These are phyloP conservation scores for Starmera stellimalicola DNA, from an alignment of 1,139 yeast genomes.

Conservation along the genomic window DNA sequence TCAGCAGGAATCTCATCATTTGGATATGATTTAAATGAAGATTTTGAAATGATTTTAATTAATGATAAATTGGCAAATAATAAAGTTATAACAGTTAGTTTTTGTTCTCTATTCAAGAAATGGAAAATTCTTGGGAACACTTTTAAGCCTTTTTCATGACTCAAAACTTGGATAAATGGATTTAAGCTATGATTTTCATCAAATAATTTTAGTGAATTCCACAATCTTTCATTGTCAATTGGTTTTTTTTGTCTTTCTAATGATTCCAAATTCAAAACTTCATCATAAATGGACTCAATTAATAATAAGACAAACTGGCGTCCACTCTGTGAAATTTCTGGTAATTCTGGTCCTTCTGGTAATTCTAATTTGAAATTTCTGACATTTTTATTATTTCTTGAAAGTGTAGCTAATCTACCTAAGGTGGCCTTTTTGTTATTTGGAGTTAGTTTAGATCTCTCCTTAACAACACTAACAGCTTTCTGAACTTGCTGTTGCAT, in stretches of 20 bases:
- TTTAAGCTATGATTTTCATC: constrained; percentile 49
- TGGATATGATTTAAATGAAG: constrained; percentile 63
- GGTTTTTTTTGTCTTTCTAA: constrained; percentile 59
- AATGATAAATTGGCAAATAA: constrained; percentile 78
- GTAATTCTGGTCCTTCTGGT: constrained; percentile 38
- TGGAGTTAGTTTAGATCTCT: constrained; percentile 66
- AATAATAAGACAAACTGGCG: constrained; percentile 29
- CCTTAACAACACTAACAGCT: constrained; percentile 92
- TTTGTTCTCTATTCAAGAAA: constrained; percentile 69
- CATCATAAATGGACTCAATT: constrained; percentile 73
- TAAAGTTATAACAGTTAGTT: constrained; percentile 68
- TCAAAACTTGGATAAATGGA: constrained; percentile 78
- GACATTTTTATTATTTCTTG: constrained; percentile 62
- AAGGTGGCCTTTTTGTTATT: constrained; percentile 68
- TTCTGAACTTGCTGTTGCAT: constrained; percentile 98
- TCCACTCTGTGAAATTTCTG: constrained; percentile 26
- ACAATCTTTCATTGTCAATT: constrained; percentile 49
- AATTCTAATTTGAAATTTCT: constrained; percentile 74
- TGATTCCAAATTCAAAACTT: constrained; percentile 75
- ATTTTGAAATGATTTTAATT: constrained; percentile 67
- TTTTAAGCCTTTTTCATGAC: constrained; percentile 83
- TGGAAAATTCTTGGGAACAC: constrained; percentile 83
- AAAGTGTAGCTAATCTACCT: constrained; percentile 77
- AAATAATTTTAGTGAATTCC: constrained; percentile 71
- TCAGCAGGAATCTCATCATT: constrained; percentile 40